Evolutionary conservation across 139 green algal species (phyloP).

Genomic region (Cymbomonas tetramitiformis): DNA sequence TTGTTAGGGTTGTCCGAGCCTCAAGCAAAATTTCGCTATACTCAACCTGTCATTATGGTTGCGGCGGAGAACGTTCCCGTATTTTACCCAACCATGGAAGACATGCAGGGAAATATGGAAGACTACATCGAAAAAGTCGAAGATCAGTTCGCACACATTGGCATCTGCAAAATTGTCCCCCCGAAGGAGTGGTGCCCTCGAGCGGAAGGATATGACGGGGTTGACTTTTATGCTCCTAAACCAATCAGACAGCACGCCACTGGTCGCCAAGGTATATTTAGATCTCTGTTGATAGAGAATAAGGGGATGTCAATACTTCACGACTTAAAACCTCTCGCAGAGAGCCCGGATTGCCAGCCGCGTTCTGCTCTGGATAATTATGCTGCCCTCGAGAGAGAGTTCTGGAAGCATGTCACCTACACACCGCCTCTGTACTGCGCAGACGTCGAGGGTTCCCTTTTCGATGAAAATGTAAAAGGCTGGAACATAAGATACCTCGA

Average conservation of each 20-base stretch:
- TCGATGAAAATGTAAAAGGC: conserved; percentile 34
- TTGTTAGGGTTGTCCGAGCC: too few relatives aligned
- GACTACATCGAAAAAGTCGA: conserved; percentile 45
- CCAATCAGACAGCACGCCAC: conserved; percentile 43
- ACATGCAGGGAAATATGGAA: conserved; percentile 39
- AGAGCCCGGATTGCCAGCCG: conserved; percentile 1
- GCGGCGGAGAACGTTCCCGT: conserved; percentile 6
- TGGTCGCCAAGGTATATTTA: conserved; percentile 53
- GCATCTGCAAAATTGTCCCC: conserved; percentile 47
- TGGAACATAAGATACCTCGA: conserved; percentile 58
- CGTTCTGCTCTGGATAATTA: neutral
- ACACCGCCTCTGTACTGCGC: conserved; percentile 67
- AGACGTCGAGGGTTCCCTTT: conserved; percentile 53
- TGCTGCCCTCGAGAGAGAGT: conserved; percentile 37
- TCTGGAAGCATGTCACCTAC: conserved; percentile 56
- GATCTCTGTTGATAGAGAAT: conserved; percentile 48
- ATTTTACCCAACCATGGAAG: conserved; percentile 29
- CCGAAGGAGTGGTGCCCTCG: conserved; percentile 48
- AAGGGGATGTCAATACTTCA: conserved; percentile 38
- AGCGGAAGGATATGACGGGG: conserved; percentile 34
- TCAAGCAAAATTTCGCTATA: too few relatives aligned
- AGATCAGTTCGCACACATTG: conserved; percentile 23
- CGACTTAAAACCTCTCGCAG: conserved; percentile 30
- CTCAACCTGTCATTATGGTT: too few relatives aligned
- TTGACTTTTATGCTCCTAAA: conserved; percentile 10